Base-by-base conservation (phyloP, 2,329 filamentous ascomycete genomes). In the Byssochlamys sp. region DNA sequence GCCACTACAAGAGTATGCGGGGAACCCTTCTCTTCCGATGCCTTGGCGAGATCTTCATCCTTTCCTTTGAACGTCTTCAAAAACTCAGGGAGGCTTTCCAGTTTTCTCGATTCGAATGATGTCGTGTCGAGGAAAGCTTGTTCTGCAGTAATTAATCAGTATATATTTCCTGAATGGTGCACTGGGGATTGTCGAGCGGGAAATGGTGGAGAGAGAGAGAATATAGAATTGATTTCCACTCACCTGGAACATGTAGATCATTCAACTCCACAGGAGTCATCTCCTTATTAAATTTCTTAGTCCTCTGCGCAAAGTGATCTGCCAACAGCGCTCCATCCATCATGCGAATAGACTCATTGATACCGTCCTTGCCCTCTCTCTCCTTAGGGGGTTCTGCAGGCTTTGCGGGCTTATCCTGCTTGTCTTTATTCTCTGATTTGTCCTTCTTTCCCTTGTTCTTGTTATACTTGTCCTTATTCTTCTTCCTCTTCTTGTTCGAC, bases 1-100 rank as follows among this genome's bases (percentile, higher is more conserved):
- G 91, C 85, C n/a, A 99, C 82, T 35, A 99, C 84, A 56, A 99
- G 80, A 1, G 92, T 97, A 72, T 97, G 94, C 31, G 89, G 89
- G 1, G 84, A 78, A 4, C 88, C 88, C 48, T 85, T 86, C 65
- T 84, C 79, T 74, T 87, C 82, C 0, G 88, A 82, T 0, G 88
- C 81, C 56, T 83, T 80, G 1, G 80, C 80, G 24, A 96, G 77
- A 57, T 78, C 80, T 57, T 82, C 79, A 54, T 84, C 81, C 26
- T 78, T 78, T 0, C 82, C 75, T 60, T 68, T 73, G 65, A 74
- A 77, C 11, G 78, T 75, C 69, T 92, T 90, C 53, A 99, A 73
- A 65, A 95, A 99, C 0, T 79, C 80, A 0, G 92, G 85, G 14
- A 97, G 79, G 60, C 91, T 87, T 1, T 88, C 84, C 53, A 90